Evolutionary conservation across 108 stramenopile genomes (phyloP).

Genomic region (Bacterosira constricta): DNA sequence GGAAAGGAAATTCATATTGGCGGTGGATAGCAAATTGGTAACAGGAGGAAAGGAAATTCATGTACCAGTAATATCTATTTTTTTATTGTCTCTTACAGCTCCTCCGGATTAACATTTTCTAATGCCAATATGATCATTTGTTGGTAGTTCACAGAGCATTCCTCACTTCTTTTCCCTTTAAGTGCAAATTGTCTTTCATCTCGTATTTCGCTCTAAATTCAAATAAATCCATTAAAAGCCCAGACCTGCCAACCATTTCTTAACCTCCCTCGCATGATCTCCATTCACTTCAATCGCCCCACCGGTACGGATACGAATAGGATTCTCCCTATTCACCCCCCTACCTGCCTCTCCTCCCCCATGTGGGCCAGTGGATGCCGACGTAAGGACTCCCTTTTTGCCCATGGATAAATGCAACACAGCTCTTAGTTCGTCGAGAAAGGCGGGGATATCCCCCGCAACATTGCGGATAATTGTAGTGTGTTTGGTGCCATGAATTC

Average conservation of each 20-base stretch:
- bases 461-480: conserved; percentile 84
- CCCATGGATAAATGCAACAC: conserved; percentile 55
- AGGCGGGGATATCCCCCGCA: conserved; percentile 65
- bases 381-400: conserved; percentile 33
- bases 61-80: too few species aligned
- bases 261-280: conserved; percentile 68
- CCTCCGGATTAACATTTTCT: too few species aligned
- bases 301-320: conserved; percentile 76
- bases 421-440: conserved; percentile 75
- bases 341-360: conserved; percentile 49
- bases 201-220: not conserved
- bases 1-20: too few species aligned
- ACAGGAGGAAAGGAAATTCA: too few species aligned
- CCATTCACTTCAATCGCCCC: conserved; percentile 90
- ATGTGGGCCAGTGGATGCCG: conserved; percentile 33
- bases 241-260: conserved; percentile 81
- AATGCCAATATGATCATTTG: too few species aligned
- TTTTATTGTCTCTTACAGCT: too few species aligned
- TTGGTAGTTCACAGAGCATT: too few species aligned
- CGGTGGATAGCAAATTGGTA: too few species aligned
- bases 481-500: conserved; percentile 75
- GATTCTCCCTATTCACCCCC: conserved; percentile 46
- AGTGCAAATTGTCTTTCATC: too few species aligned
- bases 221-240: conserved; percentile 63
- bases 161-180: too few species aligned